These are phyloP conservation scores for Dendrobium chrysotoxum DNA, from an alignment of 106 monocot genomes.

Conservation along the genomic window DNA sequence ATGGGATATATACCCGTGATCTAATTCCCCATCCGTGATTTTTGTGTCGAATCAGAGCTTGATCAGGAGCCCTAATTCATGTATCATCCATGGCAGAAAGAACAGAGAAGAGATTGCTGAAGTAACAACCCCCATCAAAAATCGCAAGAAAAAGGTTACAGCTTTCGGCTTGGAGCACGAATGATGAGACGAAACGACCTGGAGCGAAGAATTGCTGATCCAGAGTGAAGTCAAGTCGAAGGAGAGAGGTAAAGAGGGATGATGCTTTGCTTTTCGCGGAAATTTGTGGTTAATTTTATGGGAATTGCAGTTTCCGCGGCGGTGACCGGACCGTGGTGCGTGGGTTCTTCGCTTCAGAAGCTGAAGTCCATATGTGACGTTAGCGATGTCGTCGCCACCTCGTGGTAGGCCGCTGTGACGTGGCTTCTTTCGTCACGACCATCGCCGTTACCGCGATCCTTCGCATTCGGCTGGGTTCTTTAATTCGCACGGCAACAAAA, in stretches of 20 bases:
- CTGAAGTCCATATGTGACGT: conserved; percentile 1
- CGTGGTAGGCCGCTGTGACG: neutral
- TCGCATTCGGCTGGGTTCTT: neutral
- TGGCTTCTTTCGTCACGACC: neutral
- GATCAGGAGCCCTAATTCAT: neutral
- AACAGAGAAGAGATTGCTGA: neutral
- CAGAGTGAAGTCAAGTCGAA: neutral
- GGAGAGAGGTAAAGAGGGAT: neutral
- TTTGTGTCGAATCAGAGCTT: neutral
- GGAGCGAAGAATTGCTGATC: neutral
- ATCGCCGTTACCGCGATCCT: neutral
- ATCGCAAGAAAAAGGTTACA: neutral
- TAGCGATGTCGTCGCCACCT: neutral
- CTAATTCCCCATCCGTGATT: neutral
- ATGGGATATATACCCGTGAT: neutral
- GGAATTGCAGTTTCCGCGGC: too few species aligned
- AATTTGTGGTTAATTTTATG: neutral
- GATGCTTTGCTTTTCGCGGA: neutral
- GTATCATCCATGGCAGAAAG: neutral
- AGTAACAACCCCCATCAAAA: neutral
- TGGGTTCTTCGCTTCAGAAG: neutral
- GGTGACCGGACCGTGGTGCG: too few species aligned
- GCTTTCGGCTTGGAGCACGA: too few species aligned
- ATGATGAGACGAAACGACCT: neutral
- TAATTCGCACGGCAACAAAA: neutral